These are phyloP conservation scores for Exophiala bonariae DNA, from an alignment of 2,329 filamentous ascomycete genomes.

Conservation along the genomic window DNA sequence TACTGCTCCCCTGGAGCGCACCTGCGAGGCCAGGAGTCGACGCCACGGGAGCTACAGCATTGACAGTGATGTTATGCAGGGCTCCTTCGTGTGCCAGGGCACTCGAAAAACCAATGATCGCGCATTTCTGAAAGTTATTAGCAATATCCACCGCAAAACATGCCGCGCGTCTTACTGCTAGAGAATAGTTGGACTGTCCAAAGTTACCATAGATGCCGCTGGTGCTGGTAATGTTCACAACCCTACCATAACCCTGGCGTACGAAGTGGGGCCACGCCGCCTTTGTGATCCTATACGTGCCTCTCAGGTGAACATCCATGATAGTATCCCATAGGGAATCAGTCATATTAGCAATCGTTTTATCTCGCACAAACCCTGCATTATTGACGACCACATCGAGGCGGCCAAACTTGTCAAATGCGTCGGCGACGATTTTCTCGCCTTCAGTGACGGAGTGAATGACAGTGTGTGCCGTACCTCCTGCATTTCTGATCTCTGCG, in stretches of 20 bases:
- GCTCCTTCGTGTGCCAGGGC: conserved; percentile 86
- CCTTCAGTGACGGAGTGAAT: conserved; percentile 93
- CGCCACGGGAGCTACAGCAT: conserved; percentile 98
- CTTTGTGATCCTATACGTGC: conserved; percentile 94
- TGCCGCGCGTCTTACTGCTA: conserved; percentile 61
- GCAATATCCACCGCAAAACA: conserved; percentile 3
- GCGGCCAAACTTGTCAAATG: conserved; percentile 87
- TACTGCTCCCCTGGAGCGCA: conserved; percentile 90
- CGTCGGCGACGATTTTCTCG: conserved; percentile 82
- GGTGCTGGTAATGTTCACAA: conserved; percentile 94
- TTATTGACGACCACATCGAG: conserved; percentile 97
- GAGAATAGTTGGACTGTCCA: conserved; percentile 95
- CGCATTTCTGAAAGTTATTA: conserved; percentile 64
- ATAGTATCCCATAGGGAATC: conserved; percentile 90
- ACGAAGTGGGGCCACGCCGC: conserved; percentile 96
- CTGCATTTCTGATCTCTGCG: conserved; percentile 82
- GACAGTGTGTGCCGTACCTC: conserved; percentile 85
- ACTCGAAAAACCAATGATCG: conserved; percentile 91
- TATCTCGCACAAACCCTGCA: conserved; percentile 93
- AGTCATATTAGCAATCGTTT: conserved; percentile 97
- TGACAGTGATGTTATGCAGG: conserved; percentile 97
- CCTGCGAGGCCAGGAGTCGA: conserved; percentile 81
- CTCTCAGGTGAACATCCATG: conserved; percentile 84
- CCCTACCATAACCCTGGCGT: conserved; percentile 96
- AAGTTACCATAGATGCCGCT: conserved; percentile 99